Base-by-base conservation (phyloP, 345 rosid genomes). In the Heritiera fomes region DNA sequence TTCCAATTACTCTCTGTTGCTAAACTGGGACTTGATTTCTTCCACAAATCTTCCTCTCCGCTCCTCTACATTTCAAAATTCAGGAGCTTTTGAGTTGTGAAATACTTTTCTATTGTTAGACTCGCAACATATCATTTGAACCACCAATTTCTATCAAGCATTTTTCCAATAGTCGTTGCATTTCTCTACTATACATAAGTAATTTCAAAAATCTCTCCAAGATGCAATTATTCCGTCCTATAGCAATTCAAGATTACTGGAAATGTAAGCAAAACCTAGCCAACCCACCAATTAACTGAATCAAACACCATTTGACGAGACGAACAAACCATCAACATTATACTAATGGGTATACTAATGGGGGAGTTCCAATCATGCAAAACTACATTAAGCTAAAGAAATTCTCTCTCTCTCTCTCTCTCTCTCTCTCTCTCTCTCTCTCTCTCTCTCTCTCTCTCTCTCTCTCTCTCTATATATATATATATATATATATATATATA, bases 71-170 rank as follows among this genome's bases (percentile, higher is more conserved):
- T 45, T 15, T 46, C 73, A 68, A 68, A 45, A 11, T 67, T 23
- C 0, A 61, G 30, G 50, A n/a, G 46, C 41, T 70, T 70, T 6
- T 68, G 73, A 68, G 53, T 20, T 20, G 34, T 49, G 58, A 47
- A n/a, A 70, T 28, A 70, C 9, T 47, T 28, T 67, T 70, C 58
- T 49, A 52, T 23, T 46, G 18, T 69, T 69, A 69, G 73, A 30
- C 58, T 47, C 8, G 41, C 6, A 50, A 71, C 41, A 71, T 14
- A 50, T 4, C 20, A 50, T 50, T 71, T 71, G 41, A 71, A 49
- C 40, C 43, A 71, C 8, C 2, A 4, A 50, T 50, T 71, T 30
- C 45, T 30, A 8, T 50, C 75, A 50, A 71, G 20, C 45, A 30
- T 50, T 71, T 50, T 23, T 50, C 38, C 9, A 17, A 15, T 71